These are phyloP conservation scores for Periconia digitata DNA, from an alignment of 2,329 filamentous ascomycete species.

Conservation along the genomic window DNA sequence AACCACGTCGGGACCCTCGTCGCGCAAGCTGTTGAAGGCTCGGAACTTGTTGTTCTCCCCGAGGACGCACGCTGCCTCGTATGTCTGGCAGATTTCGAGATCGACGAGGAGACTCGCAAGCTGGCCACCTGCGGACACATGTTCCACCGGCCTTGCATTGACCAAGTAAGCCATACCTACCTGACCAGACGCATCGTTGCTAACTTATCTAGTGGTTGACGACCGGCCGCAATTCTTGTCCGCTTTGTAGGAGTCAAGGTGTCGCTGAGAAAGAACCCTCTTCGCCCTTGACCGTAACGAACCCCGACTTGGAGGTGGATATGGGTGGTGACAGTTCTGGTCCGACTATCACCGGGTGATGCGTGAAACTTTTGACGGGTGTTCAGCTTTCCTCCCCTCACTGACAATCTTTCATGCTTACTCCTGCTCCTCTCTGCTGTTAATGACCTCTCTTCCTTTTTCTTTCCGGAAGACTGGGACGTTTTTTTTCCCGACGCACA, in stretches of 20 bases:
- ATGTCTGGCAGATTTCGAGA: conserved; percentile 67
- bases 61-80: conserved; percentile 62
- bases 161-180: conserved; percentile 57
- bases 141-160: conserved; percentile 70
- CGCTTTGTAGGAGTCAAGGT: conserved; percentile 61
- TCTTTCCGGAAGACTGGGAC: too few species aligned
- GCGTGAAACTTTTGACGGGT: too few species aligned
- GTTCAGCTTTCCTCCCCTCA: too few species aligned
- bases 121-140: conserved; percentile 66
- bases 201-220: conserved; percentile 61
- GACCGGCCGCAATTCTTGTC: conserved; percentile 66
- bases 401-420: too few species aligned
- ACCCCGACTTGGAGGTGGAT: conserved; percentile 4
- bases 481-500: too few species aligned
- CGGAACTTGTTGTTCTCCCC: conserved; percentile 30
- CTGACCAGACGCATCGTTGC: conserved; percentile 1
- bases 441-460: too few species aligned
- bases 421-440: too few species aligned
- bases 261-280: conserved; percentile 52
- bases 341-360: too few species aligned
- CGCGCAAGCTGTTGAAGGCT: conserved; percentile 50
- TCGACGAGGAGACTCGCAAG: conserved; percentile 61
- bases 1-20: conserved; percentile 44
- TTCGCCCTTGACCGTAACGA: conserved; percentile 2
- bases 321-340: too few species aligned